A percentile compares a stretch with the other conserved stretches of the same genome.
Evolutionary conservation across 768 basidiomycete species (phyloP).

Genomic region (Termitomyces sp.): DNA sequence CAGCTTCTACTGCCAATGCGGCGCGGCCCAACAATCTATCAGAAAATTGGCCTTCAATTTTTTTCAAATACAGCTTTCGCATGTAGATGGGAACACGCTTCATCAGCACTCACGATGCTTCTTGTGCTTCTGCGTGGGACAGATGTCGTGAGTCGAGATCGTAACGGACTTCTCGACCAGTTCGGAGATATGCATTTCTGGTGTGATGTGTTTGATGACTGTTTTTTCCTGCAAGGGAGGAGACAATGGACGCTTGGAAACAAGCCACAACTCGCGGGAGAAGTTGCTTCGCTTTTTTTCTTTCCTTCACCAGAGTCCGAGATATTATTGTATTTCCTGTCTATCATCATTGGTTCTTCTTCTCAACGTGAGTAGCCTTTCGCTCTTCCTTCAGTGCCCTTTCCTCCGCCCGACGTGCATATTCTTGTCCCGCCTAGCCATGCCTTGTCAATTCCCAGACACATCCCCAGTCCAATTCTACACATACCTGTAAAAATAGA

Average conservation of each 20-base stretch:
- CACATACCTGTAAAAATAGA: slow-evolving; percentile 64
- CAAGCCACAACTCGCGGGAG: slow-evolving; percentile 1
- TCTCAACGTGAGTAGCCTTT: slow-evolving; percentile 16
- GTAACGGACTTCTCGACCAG: neutral
- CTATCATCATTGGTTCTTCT: slow-evolving; percentile 32
- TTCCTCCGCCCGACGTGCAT: slow-evolving; percentile 60
- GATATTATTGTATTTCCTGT: neutral
- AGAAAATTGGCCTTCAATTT: neutral
- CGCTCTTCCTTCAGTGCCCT: slow-evolving; percentile 25
- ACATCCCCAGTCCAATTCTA: slow-evolving; percentile 1
- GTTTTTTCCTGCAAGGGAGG: neutral
- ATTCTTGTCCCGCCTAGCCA: slow-evolving; percentile 78
- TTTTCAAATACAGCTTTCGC: neutral
- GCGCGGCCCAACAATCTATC: neutral
- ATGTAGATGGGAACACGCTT: neutral
- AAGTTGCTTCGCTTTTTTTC: neutral
- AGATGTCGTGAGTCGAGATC: neutral
- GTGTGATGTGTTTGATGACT: slow-evolving; percentile 1
- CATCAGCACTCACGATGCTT: slow-evolving; percentile 5
- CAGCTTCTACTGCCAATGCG: neutral
- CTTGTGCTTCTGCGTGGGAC: slow-evolving; percentile 3
- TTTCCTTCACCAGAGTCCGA: neutral
- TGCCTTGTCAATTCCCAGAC: slow-evolving; percentile 2
- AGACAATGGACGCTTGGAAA: neutral
- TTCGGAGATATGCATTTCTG: neutral